A percentile compares a stretch with the other conserved stretches of the same genome.
phyloP scores from a whole-genome alignment of 306 rosid genomes.

The Urtica urens region DNA sequence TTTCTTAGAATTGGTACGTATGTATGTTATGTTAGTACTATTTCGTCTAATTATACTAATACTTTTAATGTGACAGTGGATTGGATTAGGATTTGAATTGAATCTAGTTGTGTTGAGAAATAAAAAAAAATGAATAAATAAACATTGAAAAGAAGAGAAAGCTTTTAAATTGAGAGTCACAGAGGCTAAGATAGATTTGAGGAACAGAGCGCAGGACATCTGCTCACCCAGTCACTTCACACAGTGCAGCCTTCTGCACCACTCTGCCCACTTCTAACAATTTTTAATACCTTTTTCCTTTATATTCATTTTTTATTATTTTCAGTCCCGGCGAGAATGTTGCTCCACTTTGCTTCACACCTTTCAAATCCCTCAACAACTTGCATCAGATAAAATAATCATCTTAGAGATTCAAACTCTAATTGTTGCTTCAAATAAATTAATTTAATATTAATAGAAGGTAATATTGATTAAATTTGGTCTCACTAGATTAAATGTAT shows the following conservation, averaged over 20 bases:
- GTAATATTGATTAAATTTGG: too few species aligned
- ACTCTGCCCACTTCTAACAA: conserved; percentile 21
- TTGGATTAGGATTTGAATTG: background rate
- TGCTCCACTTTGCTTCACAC: conserved; percentile 23
- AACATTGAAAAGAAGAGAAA: conserved; percentile 27
- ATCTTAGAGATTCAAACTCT: too few species aligned
- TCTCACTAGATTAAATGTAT: too few species aligned
- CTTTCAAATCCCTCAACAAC: conserved; percentile 8
- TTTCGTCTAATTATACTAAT: too few species aligned
- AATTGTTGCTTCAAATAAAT: background rate
- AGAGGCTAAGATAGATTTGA: conserved; percentile 47
- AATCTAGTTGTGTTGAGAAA: conserved; percentile 22
- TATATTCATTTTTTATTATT: background rate
- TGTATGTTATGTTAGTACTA: background rate
- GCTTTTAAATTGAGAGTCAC: conserved; percentile 25
- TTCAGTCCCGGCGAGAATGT: background rate
- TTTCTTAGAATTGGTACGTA: too few species aligned
- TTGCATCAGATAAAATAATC: background rate
- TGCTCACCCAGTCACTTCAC: conserved; percentile 65
- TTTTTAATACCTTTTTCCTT: background rate
- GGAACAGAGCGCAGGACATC: conserved; percentile 54
- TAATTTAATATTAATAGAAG: background rate
- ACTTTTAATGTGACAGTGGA: background rate
- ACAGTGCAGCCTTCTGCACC: conserved; percentile 46
- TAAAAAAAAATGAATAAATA: conserved; percentile 13